Base-by-base conservation (phyloP, 2,329 filamentous ascomycete species). In the Tolypocladium sp. region DNA sequence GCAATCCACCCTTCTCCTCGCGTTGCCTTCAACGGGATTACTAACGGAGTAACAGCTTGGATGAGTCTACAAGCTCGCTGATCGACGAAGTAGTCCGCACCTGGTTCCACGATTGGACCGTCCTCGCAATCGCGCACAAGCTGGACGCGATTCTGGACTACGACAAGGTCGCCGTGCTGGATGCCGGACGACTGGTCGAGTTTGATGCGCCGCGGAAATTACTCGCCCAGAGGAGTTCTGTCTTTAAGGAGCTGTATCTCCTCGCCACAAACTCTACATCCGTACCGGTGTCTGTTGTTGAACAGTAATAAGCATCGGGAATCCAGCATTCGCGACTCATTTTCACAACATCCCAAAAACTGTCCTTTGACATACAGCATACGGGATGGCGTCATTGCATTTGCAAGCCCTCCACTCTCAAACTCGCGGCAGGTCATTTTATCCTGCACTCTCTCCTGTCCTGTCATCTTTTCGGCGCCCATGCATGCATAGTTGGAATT, bases 101-200 rank as follows among this genome's bases (percentile, higher is more conserved):
- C 0, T 62, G 64, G 59, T 69, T 67, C 30, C 17, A 13, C 5
- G 59, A 51, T 12, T 79, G 80, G 64, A 86, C 84, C 3, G 75
- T 86, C 35, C 61, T 72, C 37, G 63, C 65, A 3, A 65, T 71
- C 6, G 68, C 65, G 35, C 70, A 71, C 41, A 65, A 67, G 13
- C 53, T 72, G 2, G 62, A 69, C 17, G 77, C 76, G 0, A 76
- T 80, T 55, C 65, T 74, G 3, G 76, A 77, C 61, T 80, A 77
- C 64, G 80, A 84, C 64, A 69, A 69, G 30, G 76, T 84, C 35
- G 73, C 78, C 1, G 77, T 84, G 9, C 74, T 84, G 72, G 77
- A 82, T 33, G 68, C 70, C 10, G 82, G 81, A 3, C 65, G 65
- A 55, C 67, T 83, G 12, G 74, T 79, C 2, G 81, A 84, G 65